Percentiles rank a stretch among this genome's conserved stretches.
phyloP scores from a whole-genome alignment of 2,329 filamentous ascomycete genomes.

The Cyphellophora attinorum region DNA sequence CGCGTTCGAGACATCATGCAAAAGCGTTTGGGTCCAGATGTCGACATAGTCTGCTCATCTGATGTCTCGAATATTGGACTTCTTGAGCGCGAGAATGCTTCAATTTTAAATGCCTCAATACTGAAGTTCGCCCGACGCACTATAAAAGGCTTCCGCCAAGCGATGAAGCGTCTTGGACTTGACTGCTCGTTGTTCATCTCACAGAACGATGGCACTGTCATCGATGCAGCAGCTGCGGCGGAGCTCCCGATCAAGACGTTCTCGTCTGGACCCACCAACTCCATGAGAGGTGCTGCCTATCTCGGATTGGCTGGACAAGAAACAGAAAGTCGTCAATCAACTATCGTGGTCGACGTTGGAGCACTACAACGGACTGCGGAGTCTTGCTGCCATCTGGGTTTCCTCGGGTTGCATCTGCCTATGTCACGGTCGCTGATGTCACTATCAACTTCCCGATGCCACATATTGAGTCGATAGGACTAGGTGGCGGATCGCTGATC shows the following conservation, averaged over 20 bases:
- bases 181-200: conserved; percentile 50
- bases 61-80: conserved; percentile 36
- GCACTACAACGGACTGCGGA: conserved; percentile 52
- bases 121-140: conserved; percentile 48
- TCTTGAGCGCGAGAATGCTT: conserved; percentile 54
- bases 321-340: conserved; percentile 13
- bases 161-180: conserved; percentile 41
- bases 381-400: conserved; percentile 48
- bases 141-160: conserved; percentile 45
- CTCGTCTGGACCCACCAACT: conserved; percentile 55
- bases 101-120: conserved; percentile 55
- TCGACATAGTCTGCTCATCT: conserved; percentile 33
- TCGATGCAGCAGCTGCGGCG: conserved; percentile 44
- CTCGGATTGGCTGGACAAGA: conserved; percentile 33
- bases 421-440: too few relatives aligned
- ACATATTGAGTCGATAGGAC: too few relatives aligned
- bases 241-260: conserved; percentile 52
- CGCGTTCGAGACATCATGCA: conserved; percentile 28
- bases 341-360: conserved; percentile 50
- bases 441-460: too few relatives aligned
- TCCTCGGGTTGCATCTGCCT: conserved; percentile 49
- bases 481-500: too few relatives aligned
- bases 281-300: conserved; percentile 55
- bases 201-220: conserved; percentile 54
- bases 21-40: conserved; percentile 23